Evolutionary conservation across 805 yeast species (phyloP).

Genomic region (Cyberlindnera euphorbiae): DNA sequence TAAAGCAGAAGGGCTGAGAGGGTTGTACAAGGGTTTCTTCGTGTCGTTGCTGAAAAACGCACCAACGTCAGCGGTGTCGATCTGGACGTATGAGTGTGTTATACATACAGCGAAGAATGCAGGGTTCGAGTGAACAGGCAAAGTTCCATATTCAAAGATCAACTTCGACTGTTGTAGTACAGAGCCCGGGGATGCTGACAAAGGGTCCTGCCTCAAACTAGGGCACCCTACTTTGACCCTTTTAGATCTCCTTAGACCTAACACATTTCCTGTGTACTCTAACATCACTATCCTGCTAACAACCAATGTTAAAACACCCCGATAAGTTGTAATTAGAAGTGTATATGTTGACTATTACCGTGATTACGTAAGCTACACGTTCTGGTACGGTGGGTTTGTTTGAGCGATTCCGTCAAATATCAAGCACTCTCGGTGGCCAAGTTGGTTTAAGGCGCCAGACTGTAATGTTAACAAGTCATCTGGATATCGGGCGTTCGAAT

Average conservation of each 20-base stretch:
- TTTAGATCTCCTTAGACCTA: too few species aligned
- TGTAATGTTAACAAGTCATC: slow-evolving; percentile 35
- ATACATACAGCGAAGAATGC: slow-evolving; percentile 2
- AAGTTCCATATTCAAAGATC: too few species aligned
- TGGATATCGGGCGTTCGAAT: slow-evolving; percentile 48
- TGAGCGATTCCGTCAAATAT: not conserved
- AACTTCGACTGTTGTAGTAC: too few species aligned
- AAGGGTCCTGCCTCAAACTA: too few species aligned
- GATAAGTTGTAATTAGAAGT: not conserved
- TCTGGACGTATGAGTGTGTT: slow-evolving; percentile 45
- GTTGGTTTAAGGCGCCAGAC: slow-evolving; percentile 44
- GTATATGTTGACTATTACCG: not conserved
- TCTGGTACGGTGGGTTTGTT: too few species aligned
- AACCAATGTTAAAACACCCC: too few species aligned
- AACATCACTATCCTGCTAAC: too few species aligned
- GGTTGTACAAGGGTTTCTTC: slow-evolving; percentile 70
- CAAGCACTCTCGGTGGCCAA: slow-evolving; percentile 36
- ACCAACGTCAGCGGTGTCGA: slow-evolving; percentile 66
- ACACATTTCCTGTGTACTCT: not conserved
- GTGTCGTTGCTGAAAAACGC: slow-evolving; percentile 74
- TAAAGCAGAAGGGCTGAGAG: slow-evolving; percentile 53
- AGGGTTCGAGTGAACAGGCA: too few species aligned
- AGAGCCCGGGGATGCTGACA: too few species aligned
- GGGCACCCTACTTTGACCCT: too few species aligned
- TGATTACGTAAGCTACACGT: not conserved